Conservation (phyloP, 345 rosid genomes). For the Nasturtium officinale region DNA sequence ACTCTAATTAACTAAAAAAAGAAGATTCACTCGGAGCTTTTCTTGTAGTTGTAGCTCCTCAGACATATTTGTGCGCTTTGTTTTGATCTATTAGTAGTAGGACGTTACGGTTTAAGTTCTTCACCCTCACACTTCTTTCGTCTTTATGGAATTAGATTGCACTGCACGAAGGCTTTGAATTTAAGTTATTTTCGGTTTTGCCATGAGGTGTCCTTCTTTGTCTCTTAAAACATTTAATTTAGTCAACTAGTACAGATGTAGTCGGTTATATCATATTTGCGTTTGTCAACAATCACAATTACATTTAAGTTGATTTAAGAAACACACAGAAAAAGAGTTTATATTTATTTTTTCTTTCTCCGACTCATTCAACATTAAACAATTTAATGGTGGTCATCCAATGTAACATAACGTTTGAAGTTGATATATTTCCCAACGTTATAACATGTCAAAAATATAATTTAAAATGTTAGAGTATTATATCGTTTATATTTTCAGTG, state of each 20-base stretch:
- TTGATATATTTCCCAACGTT: neutral
- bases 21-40: neutral
- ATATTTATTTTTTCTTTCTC: neutral
- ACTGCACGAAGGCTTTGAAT: constrained; percentile 24
- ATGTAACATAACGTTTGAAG: neutral
- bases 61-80: constrained; percentile 14
- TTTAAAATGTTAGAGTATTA: neutral
- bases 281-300: constrained; percentile 17
- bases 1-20: neutral
- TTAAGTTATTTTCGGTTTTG: constrained; percentile 36
- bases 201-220: constrained; percentile 42
- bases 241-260: constrained; percentile 22
- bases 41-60: constrained; percentile 11
- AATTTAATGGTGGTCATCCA: neutral
- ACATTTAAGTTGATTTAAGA: neutral
- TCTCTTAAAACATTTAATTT: constrained; percentile 21
- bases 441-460: neutral
- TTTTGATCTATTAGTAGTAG: neutral
- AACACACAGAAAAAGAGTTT: neutral
- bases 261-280: neutral
- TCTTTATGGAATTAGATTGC: constrained; percentile 4
- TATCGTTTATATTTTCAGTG: no score
- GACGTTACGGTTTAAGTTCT: constrained; percentile 24
- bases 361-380: constrained; percentile 23
- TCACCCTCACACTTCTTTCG: neutral